phyloP scores from a whole-genome alignment of 257 asterid genomes.

The Fraxinus anomala region DNA sequence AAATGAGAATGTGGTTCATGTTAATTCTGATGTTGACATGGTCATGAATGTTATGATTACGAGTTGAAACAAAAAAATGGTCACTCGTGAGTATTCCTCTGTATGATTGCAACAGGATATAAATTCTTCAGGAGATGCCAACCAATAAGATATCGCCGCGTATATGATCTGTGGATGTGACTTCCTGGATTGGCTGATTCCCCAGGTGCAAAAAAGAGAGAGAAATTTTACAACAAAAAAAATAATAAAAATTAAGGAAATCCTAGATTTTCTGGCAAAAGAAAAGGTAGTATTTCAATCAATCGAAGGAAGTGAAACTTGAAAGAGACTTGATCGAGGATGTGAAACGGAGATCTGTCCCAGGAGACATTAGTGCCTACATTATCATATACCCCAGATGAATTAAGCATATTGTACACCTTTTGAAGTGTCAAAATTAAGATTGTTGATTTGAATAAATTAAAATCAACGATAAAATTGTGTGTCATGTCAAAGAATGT shows the following conservation, averaged over 20 bases:
- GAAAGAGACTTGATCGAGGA: constrained; percentile 23
- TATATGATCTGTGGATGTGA: constrained; percentile 43
- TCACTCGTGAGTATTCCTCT: not conserved
- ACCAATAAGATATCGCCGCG: constrained; percentile 38
- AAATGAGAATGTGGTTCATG: too few species aligned
- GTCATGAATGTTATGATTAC: too few species aligned
- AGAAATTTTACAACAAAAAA: not conserved
- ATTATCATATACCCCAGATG: constrained; percentile 19
- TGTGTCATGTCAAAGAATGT: too few species aligned
- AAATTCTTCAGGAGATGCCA: constrained; percentile 40
- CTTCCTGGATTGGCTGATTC: constrained; percentile 30
- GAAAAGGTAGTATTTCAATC: constrained; percentile 6
- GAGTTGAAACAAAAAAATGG: not conserved
- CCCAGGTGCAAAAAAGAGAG: not conserved
- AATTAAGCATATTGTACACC: too few species aligned
- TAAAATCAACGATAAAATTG: too few species aligned
- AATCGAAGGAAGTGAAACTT: constrained; percentile 2
- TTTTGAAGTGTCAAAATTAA: too few species aligned
- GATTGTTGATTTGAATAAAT: too few species aligned
- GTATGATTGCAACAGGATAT: constrained; percentile 37
- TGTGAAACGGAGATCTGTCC: not conserved
- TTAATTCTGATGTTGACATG: too few species aligned
- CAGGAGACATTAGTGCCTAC: constrained; percentile 24
- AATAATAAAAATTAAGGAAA: not conserved
- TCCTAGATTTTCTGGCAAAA: constrained; percentile 47